Percentiles rank a stretch among this genome's conserved stretches.
Conservation (phyloP, 495 filamentous ascomycete genomes). For the Trichoderma gamsii region DNA sequence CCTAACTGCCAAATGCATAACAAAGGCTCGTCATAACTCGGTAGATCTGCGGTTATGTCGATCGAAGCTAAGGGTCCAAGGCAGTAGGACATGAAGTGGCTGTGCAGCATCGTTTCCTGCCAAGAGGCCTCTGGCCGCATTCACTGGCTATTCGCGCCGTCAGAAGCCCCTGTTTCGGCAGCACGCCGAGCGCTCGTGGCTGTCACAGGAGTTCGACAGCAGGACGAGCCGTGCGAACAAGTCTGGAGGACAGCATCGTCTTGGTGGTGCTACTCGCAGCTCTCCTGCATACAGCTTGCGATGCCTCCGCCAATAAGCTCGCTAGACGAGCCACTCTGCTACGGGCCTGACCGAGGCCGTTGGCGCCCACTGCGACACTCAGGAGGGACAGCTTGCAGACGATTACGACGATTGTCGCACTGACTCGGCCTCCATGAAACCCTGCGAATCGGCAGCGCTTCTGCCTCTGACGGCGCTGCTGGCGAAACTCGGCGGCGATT, state of each 20-base stretch:
- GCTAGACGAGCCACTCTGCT: neutral
- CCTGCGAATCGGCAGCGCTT: neutral
- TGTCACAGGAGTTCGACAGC: no score
- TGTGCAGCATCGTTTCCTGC: neutral
- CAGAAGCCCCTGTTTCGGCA: neutral
- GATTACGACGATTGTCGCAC: constrained; percentile 5
- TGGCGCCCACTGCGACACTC: neutral
- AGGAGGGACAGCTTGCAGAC: neutral
- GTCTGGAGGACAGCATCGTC: no score
- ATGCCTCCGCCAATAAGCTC: no score
- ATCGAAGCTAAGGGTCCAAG: neutral
- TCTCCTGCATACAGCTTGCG: no score
- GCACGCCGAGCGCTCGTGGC: no score
- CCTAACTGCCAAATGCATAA: neutral
- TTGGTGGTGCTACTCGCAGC: no score
- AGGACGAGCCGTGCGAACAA: no score
- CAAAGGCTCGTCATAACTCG: neutral
- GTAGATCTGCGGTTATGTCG: neutral
- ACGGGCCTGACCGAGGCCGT: neutral
- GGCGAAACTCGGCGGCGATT: no score
- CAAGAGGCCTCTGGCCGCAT: neutral
- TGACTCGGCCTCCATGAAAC: constrained; percentile 6
- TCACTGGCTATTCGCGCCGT: neutral
- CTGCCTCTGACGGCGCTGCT: neutral
- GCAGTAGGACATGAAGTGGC: neutral